Evolutionary conservation across 345 rosid species (phyloP).

Genomic region (Gossypium stocksii): DNA sequence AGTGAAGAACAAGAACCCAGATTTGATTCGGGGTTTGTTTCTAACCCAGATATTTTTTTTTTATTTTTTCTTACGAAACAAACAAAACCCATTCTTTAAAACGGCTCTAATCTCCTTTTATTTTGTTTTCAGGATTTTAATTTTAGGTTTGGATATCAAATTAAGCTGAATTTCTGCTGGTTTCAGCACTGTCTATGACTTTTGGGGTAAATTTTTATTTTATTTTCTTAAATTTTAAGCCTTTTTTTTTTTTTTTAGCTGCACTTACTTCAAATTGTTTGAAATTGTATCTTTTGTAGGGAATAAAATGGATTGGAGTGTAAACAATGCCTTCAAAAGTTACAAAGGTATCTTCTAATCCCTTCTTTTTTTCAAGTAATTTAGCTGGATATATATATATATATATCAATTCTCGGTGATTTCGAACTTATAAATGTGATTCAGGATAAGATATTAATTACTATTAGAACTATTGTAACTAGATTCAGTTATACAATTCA

Average conservation of each 20-base stretch:
- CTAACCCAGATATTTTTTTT: background rate
- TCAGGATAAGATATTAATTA: background rate
- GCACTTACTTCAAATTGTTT: background rate
- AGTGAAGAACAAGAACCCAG: slow-evolving; percentile 4
- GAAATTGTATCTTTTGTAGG: slow-evolving; percentile 13
- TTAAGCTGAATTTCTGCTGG: background rate
- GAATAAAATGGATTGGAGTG: slow-evolving; percentile 77
- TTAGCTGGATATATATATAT: background rate
- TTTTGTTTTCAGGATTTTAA: background rate
- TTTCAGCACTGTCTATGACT: background rate
- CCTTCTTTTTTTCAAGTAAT: background rate
- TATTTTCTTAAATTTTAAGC: background rate
- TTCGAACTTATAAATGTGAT: background rate
- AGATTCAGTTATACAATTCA: too few relatives aligned
- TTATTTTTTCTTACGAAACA: background rate
- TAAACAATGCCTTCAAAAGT: slow-evolving; percentile 64
- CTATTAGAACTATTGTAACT: too few relatives aligned
- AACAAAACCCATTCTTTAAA: background rate
- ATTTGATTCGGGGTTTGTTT: slow-evolving; percentile 5
- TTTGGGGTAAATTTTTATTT: background rate
- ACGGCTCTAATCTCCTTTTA: background rate
- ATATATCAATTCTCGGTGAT: too few relatives aligned
- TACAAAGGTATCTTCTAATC: slow-evolving; percentile 55
- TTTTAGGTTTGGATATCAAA: background rate
- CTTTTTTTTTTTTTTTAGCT: background rate